Evolutionary conservation across 2,329 filamentous ascomycete genomes (phyloP).

Genomic region (Eutypella sp.): DNA sequence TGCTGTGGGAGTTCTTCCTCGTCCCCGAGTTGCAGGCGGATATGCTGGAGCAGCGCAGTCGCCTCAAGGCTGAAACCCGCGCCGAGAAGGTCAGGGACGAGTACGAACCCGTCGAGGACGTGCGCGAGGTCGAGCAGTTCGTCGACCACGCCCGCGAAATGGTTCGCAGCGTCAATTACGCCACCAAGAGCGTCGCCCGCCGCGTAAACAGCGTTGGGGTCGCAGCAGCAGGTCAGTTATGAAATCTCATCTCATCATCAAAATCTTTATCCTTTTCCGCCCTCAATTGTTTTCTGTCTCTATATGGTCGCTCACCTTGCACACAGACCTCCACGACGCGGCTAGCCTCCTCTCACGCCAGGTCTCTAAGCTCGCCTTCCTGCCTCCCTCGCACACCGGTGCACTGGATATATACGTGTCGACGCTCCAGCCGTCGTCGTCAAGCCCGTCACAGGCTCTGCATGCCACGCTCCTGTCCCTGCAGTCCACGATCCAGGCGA

Average conservation of each 20-base stretch:
- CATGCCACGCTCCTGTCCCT: slow-evolving; percentile 73
- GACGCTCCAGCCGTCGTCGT: slow-evolving; percentile 61
- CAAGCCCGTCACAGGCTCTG: slow-evolving; percentile 67
- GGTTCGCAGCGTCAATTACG: slow-evolving; percentile 77
- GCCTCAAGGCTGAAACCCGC: slow-evolving; percentile 77
- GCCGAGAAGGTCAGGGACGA: slow-evolving; percentile 85
- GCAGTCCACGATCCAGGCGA: slow-evolving; percentile 77
- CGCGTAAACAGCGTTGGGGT: slow-evolving; percentile 70
- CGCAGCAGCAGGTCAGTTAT: slow-evolving; percentile 50
- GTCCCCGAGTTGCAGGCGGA: slow-evolving; percentile 88
- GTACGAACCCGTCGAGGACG: slow-evolving; percentile 75
- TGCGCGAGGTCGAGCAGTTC: slow-evolving; percentile 88
- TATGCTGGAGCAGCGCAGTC: slow-evolving; percentile 84
- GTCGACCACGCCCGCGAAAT: slow-evolving; percentile 87
- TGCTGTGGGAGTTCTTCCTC: slow-evolving; percentile 98
- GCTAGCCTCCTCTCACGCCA: slow-evolving; percentile 49
- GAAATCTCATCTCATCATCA: neutral
- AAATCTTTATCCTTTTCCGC: neutral
- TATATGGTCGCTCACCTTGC: slow-evolving; percentile 20
- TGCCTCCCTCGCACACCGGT: slow-evolving; percentile 62
- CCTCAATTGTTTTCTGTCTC: neutral
- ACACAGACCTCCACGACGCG: slow-evolving; percentile 64
- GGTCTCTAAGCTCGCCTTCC: slow-evolving; percentile 54
- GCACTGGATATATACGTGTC: slow-evolving; percentile 71
- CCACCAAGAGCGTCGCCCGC: slow-evolving; percentile 76